Evolutionary conservation across 805 yeast species (phyloP).

Genomic region (Saccharomyces mikatae): DNA sequence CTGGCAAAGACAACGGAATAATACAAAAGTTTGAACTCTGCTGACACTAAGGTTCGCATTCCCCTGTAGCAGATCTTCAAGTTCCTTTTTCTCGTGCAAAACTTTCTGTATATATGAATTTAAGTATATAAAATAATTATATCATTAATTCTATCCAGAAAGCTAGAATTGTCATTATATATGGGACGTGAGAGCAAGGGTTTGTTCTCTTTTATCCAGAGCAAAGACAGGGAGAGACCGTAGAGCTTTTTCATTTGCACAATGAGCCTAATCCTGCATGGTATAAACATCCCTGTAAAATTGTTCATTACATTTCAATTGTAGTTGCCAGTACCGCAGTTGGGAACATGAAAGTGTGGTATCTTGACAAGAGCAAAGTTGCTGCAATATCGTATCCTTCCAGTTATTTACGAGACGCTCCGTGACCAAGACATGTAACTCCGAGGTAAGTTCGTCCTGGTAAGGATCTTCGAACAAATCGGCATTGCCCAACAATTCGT

Average conservation of each 20-base stretch:
- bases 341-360: constrained; percentile 19
- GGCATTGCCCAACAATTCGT: constrained; percentile 11
- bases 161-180: background rate
- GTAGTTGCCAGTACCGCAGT: constrained; percentile 23
- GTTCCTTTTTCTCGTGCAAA: background rate
- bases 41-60: background rate
- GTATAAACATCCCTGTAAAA: constrained; percentile 17
- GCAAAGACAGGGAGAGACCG: background rate
- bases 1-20: background rate
- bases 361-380: constrained; percentile 18
- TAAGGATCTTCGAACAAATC: constrained; percentile 8
- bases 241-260: background rate
- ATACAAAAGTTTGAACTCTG: background rate
- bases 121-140: background rate
- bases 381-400: constrained; percentile 20
- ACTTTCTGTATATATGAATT: background rate
- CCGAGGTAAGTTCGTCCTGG: constrained; percentile 15
- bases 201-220: background rate
- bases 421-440: constrained; percentile 15
- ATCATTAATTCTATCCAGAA: background rate
- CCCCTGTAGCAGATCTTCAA: background rate
- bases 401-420: constrained; percentile 19
- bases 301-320: constrained; percentile 17
- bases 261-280: background rate
- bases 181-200: background rate